phyloP scores from a whole-genome alignment of 371 early-diverging fungal species.

The Mucor indicus region DNA sequence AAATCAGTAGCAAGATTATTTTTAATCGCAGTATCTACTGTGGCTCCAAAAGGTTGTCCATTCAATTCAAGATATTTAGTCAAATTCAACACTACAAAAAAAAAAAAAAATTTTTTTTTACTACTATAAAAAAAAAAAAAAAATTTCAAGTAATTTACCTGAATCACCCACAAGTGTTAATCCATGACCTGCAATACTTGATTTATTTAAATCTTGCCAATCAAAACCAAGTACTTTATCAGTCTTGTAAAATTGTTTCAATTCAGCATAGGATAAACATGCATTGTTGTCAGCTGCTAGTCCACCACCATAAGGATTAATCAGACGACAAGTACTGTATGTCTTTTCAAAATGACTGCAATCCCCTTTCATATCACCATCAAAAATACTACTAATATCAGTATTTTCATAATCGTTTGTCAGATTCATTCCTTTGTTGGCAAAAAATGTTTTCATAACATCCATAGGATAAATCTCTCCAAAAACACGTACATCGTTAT shows the following conservation, averaged over 20 bases:
- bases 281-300: slow-evolving; percentile 20
- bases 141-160: slow-evolving; percentile 31
- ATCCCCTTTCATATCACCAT: slow-evolving; percentile 33
- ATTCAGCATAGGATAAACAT: slow-evolving; percentile 34
- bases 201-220: slow-evolving; percentile 39
- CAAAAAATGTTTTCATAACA: slow-evolving; percentile 35
- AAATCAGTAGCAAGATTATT: slow-evolving; percentile 41
- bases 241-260: slow-evolving; percentile 19
- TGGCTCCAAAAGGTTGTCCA: slow-evolving; percentile 8
- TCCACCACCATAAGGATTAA: slow-evolving; percentile 49
- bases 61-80: slow-evolving; percentile 20
- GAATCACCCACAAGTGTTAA: slow-evolving; percentile 49
- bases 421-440: slow-evolving; percentile 34
- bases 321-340: slow-evolving; percentile 24
- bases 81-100: slow-evolving; percentile 28
- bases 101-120: background rate
- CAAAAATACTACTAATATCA: slow-evolving; percentile 51
- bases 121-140: too few species aligned
- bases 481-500: slow-evolving; percentile 44
- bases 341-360: slow-evolving; percentile 29
- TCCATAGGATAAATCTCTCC: slow-evolving; percentile 45
- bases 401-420: slow-evolving; percentile 48
- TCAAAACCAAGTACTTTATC: slow-evolving; percentile 30
- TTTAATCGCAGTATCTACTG: slow-evolving; percentile 26
- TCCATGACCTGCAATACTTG: slow-evolving; percentile 15